phyloP scores from a whole-genome alignment of 2,329 filamentous ascomycete species.

The Botrytis paeoniae region DNA sequence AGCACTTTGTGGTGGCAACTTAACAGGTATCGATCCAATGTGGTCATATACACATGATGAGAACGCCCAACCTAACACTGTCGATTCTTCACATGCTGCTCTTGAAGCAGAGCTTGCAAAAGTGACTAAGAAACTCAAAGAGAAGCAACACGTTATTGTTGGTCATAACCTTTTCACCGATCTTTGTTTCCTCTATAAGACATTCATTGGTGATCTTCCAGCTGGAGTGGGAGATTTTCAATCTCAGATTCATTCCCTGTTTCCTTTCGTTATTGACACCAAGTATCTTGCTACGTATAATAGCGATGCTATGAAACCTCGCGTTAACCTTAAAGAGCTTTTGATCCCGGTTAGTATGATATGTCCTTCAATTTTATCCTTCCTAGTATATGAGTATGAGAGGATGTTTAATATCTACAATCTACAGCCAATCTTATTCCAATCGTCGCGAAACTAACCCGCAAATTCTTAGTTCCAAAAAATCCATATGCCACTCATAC shows the following conservation, averaged over 20 bases:
- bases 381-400: not conserved
- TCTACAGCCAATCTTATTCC: not conserved
- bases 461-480: slow-evolving; percentile 34
- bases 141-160: slow-evolving; percentile 46
- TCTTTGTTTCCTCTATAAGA: slow-evolving; percentile 60
- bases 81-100: slow-evolving; percentile 13
- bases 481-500: slow-evolving; percentile 44
- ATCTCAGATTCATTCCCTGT: slow-evolving; percentile 46
- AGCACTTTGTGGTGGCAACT: slow-evolving; percentile 35
- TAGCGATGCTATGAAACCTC: slow-evolving; percentile 41
- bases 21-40: slow-evolving; percentile 35
- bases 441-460: not conserved
- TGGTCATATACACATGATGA: slow-evolving; percentile 36
- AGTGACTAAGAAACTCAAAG: slow-evolving; percentile 33
- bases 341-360: slow-evolving; percentile 36
- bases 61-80: not conserved
- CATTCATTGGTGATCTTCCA: slow-evolving; percentile 58
- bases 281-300: slow-evolving; percentile 52
- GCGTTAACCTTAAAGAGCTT: slow-evolving; percentile 48
- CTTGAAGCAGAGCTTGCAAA: slow-evolving; percentile 31
- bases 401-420: not conserved
- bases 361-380: not conserved
- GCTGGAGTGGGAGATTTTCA: slow-evolving; percentile 52
- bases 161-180: slow-evolving; percentile 66
- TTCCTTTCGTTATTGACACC: slow-evolving; percentile 54